phyloP scores from a whole-genome alignment of 1,139 yeast species.

The Pichia sp. region DNA sequence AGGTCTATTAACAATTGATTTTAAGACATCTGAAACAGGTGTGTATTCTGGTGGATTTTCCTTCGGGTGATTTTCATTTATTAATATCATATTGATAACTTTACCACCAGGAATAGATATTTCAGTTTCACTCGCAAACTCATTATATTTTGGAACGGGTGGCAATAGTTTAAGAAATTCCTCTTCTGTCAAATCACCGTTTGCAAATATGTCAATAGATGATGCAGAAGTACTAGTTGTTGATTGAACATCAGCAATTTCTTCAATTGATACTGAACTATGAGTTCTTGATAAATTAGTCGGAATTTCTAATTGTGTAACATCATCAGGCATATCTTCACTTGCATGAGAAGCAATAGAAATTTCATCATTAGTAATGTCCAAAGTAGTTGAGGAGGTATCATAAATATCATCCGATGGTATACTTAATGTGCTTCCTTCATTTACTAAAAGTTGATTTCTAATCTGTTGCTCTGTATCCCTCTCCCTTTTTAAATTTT shows the following conservation, averaged over 20 bases:
- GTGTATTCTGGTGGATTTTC: constrained; percentile 28
- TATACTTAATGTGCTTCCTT: neutral
- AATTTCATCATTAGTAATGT: neutral
- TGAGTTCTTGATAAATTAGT: constrained; percentile 6
- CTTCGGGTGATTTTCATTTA: constrained; percentile 21
- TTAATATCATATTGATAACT: constrained; percentile 23
- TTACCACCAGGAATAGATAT: constrained; percentile 24
- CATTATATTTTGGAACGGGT: constrained; percentile 27
- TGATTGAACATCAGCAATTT: constrained; percentile 2
- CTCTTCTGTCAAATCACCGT: constrained; percentile 17
- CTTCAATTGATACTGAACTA: neutral
- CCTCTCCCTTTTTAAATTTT: constrained; percentile 7
- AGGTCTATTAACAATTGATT: constrained; percentile 20
- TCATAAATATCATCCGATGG: neutral
- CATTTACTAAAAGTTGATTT: neutral
- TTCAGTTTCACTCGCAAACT: constrained; percentile 23
- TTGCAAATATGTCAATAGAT: constrained; percentile 1
- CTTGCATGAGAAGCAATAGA: constrained; percentile 1
- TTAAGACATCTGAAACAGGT: constrained; percentile 20
- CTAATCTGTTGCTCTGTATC: neutral
- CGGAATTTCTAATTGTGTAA: constrained; percentile 15
- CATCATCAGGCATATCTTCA: constrained; percentile 5
- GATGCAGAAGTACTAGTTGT: neutral
- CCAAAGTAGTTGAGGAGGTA: no score
- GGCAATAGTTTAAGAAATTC: constrained; percentile 22